Evolutionary conservation across 768 basidiomycete species (phyloP).

Genomic region (Boletus edulis): DNA sequence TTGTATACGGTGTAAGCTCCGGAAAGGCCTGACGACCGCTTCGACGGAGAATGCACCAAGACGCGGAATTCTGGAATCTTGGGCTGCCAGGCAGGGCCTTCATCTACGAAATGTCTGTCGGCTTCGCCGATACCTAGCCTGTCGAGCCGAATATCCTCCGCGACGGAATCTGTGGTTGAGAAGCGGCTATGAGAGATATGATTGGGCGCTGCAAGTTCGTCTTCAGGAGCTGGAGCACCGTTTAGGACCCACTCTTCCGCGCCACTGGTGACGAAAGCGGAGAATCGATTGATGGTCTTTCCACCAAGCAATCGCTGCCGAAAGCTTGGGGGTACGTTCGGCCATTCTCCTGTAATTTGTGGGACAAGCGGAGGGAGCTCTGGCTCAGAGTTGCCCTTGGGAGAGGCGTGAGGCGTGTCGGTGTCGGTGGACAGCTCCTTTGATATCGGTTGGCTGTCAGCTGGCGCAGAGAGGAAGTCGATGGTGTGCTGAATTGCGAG

Average conservation of each 20-base stretch:
- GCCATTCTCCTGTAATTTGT: slow-evolving; percentile 72
- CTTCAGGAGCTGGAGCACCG: slow-evolving; percentile 42
- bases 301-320: slow-evolving; percentile 71
- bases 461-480: slow-evolving; percentile 54
- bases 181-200: slow-evolving; percentile 27
- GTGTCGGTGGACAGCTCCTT: slow-evolving; percentile 43
- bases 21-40: slow-evolving; percentile 61
- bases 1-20: slow-evolving; percentile 74
- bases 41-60: slow-evolving; percentile 79
- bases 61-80: slow-evolving; percentile 73
- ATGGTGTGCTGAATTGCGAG: slow-evolving; percentile 54
- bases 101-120: slow-evolving; percentile 69
- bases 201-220: slow-evolving; percentile 21
- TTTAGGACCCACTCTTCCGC: slow-evolving; percentile 83
- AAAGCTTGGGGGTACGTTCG: slow-evolving; percentile 59
- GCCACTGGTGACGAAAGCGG: slow-evolving; percentile 81
- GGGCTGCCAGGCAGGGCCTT: slow-evolving; percentile 68
- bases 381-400: slow-evolving; percentile 20
- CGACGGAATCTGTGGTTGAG: slow-evolving; percentile 34
- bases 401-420: slow-evolving; percentile 48
- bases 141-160: slow-evolving; percentile 40
- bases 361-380: slow-evolving; percentile 47
- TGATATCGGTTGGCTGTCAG: slow-evolving; percentile 23
- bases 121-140: slow-evolving; percentile 51
- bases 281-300: slow-evolving; percentile 81